A percentile compares a stretch with the other conserved stretches of the same genome.
Conservation (phyloP, 306 rosid genomes). For the Cercis canadensis region DNA sequence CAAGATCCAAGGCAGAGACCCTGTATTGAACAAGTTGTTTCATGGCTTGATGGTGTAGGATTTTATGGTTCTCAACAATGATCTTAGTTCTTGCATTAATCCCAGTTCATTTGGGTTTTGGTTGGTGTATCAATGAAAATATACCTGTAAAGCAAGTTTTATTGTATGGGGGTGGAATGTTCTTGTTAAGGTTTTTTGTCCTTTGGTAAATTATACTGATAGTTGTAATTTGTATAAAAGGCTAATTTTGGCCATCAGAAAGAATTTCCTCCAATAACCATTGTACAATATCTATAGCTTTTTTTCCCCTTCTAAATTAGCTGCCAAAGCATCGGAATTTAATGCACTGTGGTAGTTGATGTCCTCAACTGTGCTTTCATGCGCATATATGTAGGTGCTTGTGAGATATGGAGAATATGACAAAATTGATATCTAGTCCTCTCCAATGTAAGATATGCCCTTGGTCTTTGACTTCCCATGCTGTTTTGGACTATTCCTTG, state of each 20-base stretch:
- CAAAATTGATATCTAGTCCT: background rate
- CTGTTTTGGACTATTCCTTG: slow-evolving; percentile 4
- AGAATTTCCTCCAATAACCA: slow-evolving; percentile 35
- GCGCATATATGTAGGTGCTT: no score
- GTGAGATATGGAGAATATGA: slow-evolving; percentile 33
- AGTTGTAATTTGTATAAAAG: slow-evolving; percentile 51
- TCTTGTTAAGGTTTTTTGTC: slow-evolving; percentile 30
- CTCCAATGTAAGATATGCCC: no score
- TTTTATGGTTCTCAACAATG: slow-evolving; percentile 47
- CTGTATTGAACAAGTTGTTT: slow-evolving; percentile 68
- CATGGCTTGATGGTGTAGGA: slow-evolving; percentile 69
- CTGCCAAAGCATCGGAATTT: background rate
- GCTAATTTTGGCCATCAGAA: slow-evolving; percentile 38
- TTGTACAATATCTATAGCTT: slow-evolving; percentile 1
- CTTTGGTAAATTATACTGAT: slow-evolving; percentile 37
- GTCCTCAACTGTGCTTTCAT: slow-evolving; percentile 13
- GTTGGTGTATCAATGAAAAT: slow-evolving; percentile 32
- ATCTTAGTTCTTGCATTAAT: slow-evolving; percentile 30
- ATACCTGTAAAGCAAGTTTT: slow-evolving; percentile 55
- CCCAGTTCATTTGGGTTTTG: slow-evolving; percentile 32
- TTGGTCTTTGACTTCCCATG: background rate
- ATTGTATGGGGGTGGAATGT: slow-evolving; percentile 38
- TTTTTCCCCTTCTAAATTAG: background rate
- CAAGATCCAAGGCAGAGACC: slow-evolving; percentile 82
- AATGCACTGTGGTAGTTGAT: slow-evolving; percentile 19